phyloP scores from a whole-genome alignment of 495 filamentous ascomycete species.

The Elaphomyces granulatus region DNA sequence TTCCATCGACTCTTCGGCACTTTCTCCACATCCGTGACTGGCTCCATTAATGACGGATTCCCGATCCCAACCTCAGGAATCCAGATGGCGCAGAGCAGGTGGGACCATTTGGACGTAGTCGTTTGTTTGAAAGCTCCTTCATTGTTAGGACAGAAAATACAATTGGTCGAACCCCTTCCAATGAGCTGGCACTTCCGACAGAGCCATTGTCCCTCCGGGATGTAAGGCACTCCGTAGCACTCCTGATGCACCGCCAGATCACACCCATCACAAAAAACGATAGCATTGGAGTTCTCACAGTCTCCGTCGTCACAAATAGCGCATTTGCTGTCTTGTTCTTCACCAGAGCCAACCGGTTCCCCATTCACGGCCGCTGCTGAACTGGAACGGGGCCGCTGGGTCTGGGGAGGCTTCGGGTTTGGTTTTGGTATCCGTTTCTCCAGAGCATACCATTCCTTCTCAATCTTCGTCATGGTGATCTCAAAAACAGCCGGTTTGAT shows the following conservation, averaged over 20 bases:
- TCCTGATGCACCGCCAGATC: constrained; percentile 97
- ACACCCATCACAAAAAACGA: constrained; percentile 98
- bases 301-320: constrained; percentile 97
- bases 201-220: constrained; percentile 96
- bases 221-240: constrained; percentile 97
- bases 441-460: constrained; percentile 94
- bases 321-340: constrained; percentile 95
- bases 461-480: constrained; percentile 95
- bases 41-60: constrained; percentile 97
- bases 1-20: constrained; percentile 90
- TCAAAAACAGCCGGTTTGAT: constrained; percentile 92
- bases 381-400: constrained; percentile 76
- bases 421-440: constrained; percentile 94
- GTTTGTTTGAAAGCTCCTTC: constrained; percentile 99
- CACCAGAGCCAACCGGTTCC: constrained; percentile 62
- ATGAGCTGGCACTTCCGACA: constrained; percentile 95
- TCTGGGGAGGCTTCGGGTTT: constrained; percentile 88
- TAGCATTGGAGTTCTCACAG: constrained; percentile 98
- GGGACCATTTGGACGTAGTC: constrained; percentile 86
- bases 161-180: constrained; percentile 82
- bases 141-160: constrained; percentile 95
- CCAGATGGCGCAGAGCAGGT: constrained; percentile 95
- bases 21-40: constrained; percentile 93
- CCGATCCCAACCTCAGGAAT: constrained; percentile 92
- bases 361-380: constrained; percentile 87